phyloP scores from a whole-genome alignment of 495 filamentous ascomycete species.

The Cudoniella acicularis region DNA sequence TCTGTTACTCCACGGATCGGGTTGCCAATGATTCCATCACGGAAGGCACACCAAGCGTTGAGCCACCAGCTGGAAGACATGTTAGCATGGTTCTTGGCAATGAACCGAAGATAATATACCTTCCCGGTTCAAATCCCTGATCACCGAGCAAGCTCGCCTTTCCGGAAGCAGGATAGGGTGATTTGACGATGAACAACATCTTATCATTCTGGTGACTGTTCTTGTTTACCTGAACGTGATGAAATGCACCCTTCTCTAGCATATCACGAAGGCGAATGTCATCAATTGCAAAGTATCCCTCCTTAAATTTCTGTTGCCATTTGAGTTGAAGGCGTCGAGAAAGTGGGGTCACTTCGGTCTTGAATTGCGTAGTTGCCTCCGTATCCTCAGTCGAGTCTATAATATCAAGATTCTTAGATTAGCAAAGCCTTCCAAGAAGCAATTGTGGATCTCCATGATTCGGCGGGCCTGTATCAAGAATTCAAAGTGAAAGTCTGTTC shows the following conservation, averaged over 20 bases:
- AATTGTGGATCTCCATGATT: too few relatives aligned
- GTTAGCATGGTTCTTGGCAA: neutral
- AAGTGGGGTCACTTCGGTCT: neutral
- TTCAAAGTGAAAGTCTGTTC: too few relatives aligned
- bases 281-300: conserved; percentile 38
- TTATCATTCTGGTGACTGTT: conserved; percentile 17
- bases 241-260: conserved; percentile 29
- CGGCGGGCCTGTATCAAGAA: too few relatives aligned
- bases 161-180: neutral
- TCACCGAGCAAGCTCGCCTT: neutral
- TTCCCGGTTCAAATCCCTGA: conserved; percentile 23
- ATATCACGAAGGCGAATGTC: conserved; percentile 31
- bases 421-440: too few relatives aligned
- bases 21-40: conserved; percentile 41
- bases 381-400: neutral
- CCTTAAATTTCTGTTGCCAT: conserved; percentile 37
- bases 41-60: conserved; percentile 41
- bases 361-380: neutral
- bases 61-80: conserved; percentile 44
- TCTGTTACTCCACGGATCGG: conserved; percentile 33
- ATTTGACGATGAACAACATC: conserved; percentile 26
- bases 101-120: neutral
- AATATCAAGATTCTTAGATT: neutral
- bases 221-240: conserved; percentile 29
- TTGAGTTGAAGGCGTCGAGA: conserved; percentile 26